Evolutionary conservation across 805 yeast genomes (phyloP).

Genomic region (Hyphopichia homilentoma): DNA sequence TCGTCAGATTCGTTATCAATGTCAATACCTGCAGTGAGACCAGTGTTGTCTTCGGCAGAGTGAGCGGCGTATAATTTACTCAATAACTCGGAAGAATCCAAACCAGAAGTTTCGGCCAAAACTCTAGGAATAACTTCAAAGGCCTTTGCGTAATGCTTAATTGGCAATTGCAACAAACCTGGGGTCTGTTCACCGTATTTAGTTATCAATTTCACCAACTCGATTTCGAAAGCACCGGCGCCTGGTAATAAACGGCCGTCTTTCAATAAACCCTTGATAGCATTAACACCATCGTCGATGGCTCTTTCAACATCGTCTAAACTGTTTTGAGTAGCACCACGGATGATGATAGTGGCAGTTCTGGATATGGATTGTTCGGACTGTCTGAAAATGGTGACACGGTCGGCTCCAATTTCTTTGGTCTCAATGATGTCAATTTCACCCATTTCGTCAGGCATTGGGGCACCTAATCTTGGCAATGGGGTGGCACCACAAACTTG

Average conservation of each 20-base stretch:
- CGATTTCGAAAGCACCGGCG: conserved; percentile 94
- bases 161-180: conserved; percentile 88
- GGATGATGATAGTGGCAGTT: conserved; percentile 87
- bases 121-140: conserved; percentile 93
- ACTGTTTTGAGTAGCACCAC: conserved; percentile 95
- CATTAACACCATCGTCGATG: conserved; percentile 93
- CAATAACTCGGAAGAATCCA: conserved; percentile 85
- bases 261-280: conserved; percentile 83
- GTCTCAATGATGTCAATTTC: conserved; percentile 83
- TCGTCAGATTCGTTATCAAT: conserved; percentile 54
- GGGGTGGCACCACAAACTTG: conserved; percentile 98
- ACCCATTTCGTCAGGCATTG: conserved; percentile 93
- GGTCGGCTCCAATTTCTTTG: conserved; percentile 93
- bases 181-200: conserved; percentile 92
- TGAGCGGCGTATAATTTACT: conserved; percentile 89
- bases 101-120: conserved; percentile 90
- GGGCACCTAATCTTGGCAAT: conserved; percentile 89
- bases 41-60: conserved; percentile 32
- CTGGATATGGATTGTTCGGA: conserved; percentile 53
- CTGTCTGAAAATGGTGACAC: conserved; percentile 92
- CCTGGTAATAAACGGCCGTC: conserved; percentile 83
- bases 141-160: conserved; percentile 89
- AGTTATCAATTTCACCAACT: conserved; percentile 73
- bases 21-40: conserved; percentile 75
- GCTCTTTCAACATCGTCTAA: conserved; percentile 96